Evolutionary conservation across 768 basidiomycete species (phyloP).

Genomic region (Podaxis sp.): DNA sequence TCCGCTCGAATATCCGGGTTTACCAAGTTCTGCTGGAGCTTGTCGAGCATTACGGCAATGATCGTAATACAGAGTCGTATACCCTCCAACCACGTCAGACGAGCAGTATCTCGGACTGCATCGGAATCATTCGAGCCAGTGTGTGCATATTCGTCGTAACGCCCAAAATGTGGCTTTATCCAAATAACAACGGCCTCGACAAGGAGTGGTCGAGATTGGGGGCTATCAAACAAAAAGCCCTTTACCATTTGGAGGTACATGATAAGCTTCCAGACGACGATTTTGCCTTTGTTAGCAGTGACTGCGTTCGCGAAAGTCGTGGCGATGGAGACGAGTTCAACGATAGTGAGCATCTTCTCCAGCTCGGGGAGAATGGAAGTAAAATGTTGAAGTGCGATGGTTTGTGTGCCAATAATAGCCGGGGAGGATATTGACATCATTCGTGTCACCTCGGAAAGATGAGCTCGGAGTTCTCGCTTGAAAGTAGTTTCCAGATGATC

Average conservation of each 20-base stretch:
- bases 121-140: slow-evolving; percentile 68
- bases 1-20: slow-evolving; percentile 63
- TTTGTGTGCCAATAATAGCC: slow-evolving; percentile 92
- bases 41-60: slow-evolving; percentile 86
- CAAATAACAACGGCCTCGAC: slow-evolving; percentile 89
- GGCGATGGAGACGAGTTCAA: slow-evolving; percentile 84
- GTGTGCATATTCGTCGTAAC: slow-evolving; percentile 80
- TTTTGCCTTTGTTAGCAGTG: slow-evolving; percentile 76
- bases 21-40: slow-evolving; percentile 78
- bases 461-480: slow-evolving; percentile 76
- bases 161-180: slow-evolving; percentile 95
- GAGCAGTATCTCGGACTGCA: slow-evolving; percentile 63
- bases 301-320: slow-evolving; percentile 88
- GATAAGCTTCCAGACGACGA: slow-evolving; percentile 90
- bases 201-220: slow-evolving; percentile 73
- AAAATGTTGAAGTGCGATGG: slow-evolving; percentile 91
- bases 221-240: slow-evolving; percentile 82
- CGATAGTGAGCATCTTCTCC: slow-evolving; percentile 72
- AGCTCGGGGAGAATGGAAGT: slow-evolving; percentile 89
- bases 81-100: slow-evolving; percentile 86
- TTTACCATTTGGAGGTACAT: slow-evolving; percentile 93
- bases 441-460: slow-evolving; percentile 78
- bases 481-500: slow-evolving; percentile 86
- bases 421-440: slow-evolving; percentile 86
- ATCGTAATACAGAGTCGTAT: slow-evolving; percentile 90